Base-by-base conservation (phyloP, 441 rosid species). In the Bocquillonia castaneifolia region DNA sequence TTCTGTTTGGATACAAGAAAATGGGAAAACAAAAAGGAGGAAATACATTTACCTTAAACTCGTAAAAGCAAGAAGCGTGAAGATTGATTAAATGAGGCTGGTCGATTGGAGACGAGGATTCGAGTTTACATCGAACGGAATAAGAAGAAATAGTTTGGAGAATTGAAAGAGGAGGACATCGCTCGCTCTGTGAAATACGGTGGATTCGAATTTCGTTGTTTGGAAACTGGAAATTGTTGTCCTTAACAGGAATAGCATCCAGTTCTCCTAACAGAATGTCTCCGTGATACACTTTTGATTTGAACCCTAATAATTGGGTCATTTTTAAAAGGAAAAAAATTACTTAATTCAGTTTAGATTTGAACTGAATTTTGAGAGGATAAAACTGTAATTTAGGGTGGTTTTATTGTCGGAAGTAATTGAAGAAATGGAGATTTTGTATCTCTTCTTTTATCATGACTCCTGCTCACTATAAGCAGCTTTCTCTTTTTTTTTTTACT, bases 171-270 rank as follows among this genome's bases (percentile, higher is more conserved):
- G 99, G 98, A 73, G 91, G 88, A 68, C 99, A 95, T 29, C 99
- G 85, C 72, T 91, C 98, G 9, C 62, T 68, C 5, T 83, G 88
- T 28, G 96, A 85, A 18, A 90, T 67, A 71, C 78, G 97, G 67
- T 84, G 92, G 83, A 95, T 92, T 61, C 92, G 89, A 70, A 95
- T 90, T 86, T 92, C 98, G 77, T 86, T 86, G 85, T 85, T 86
- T 0, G 97, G 99, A 77, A 92, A 95, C 66, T 80, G 86, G 78
- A 92, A 90, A 56, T 76, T 79, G 71, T 74, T 72, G 28, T 79
- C 89, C 37, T 74, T 71, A 3, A 78, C 82, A 32, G 88, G 88
- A 73, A 83, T 64, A 39, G 83, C 79, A 63, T 92, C 95, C 67
- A 95, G 85, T 56, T 89, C 99, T 55, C 99, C 98, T 71, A 95